Evolutionary conservation across 169 alveolate species (phyloP), one percentile per base, ranked within the genome.

Genomic region (Plasmodium vivax): DNA sequence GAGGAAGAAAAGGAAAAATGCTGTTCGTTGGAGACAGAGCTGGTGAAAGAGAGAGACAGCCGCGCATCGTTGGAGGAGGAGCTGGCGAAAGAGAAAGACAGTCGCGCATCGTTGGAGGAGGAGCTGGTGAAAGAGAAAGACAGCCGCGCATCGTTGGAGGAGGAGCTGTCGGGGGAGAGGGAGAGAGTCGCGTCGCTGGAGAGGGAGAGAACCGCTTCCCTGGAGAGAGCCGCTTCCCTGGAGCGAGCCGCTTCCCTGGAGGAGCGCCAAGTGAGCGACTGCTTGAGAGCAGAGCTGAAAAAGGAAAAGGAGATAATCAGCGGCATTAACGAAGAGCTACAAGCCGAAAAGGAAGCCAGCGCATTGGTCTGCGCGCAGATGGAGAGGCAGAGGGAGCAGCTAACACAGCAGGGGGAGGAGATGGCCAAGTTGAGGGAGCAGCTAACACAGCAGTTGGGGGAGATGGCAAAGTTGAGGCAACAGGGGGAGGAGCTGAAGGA

Each of bases 121-220:
- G 27, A 85, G 32, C 43, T 85, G 32, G 85, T 51, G 10, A 47
- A 8, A 47, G 83, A 91, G 38, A 77, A 68, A 30, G 34, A 79
- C 73, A 38, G 16, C 34, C 36, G 16, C 79, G n/a, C n/a, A n/a
- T n/a, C n/a, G n/a, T 38, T 85, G 51, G 41, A 3, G 8, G 45
- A 72, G 8, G 30, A 84, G 38, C 54, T 95, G 56, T 94, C 36
- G 27, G 45, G 23, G n/a, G 93, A 84, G 71, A 85, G 43, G 23
- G 71, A 83, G n/a, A n/a, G n/a, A n/a, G n/a, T n/a, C n/a, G n/a
- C n/a, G n/a, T n/a, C n/a, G n/a, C n/a, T n/a, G 27, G 27, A 23
- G 27, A 23, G 27, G 27, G 27, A 23, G 27, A 23, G 27, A 23
- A 23, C 27, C 27, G 27, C 27, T 23, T 23, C 27, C 36, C 16